Base-by-base conservation (phyloP, 1,139 yeast species). In the Scheffersomyces quercinus region DNA sequence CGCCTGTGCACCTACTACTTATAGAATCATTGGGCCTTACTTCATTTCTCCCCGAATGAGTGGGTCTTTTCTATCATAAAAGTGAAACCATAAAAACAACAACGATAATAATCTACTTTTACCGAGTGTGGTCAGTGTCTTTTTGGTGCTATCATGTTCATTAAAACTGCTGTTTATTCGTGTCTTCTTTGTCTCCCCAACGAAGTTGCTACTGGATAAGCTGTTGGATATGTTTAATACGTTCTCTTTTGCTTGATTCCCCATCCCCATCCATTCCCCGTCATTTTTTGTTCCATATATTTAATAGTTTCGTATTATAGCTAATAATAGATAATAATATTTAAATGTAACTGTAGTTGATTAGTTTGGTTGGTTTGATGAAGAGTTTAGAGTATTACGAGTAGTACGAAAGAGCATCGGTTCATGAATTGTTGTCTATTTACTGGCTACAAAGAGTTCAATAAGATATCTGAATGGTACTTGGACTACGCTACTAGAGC, bases 301-400 rank as follows among this genome's bases (percentile, higher is more conserved):
- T 48, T 46, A 49, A 49, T 49, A 45, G 36, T 44, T 48, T 51
- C 64, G 61, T 55, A 56, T 56, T 60, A 55, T 58, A 62, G 63
- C 58, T 48, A 43, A 47, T 44, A 60, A 62, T 62, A 62, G 67
- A 62, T 62, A 60, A 59, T 62, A 62, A 55, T 62, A 58, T 56
- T 54, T 46, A 51, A 43, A 29, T 8, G 20, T 6, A 16, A 5
- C 1, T 16, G 20, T 6, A 20, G 26, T 20, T 20, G 24, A n/a
- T n/a, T n/a, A n/a, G n/a, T n/a, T n/a, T n/a, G n/a, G n/a, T n/a
- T n/a, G 14, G 14, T 13, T 13, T 13, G 14, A 13, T 13, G 14
- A 2, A 13, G 14, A 13, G 3, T 13, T 13, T 13, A 13, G 14
- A 13, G 14, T 13, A 2, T 13, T 13, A 13, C 14, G 14, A 13